Evolutionary conservation across 208 protist species (phyloP).

Genomic region (Phytomonas sp.): DNA sequence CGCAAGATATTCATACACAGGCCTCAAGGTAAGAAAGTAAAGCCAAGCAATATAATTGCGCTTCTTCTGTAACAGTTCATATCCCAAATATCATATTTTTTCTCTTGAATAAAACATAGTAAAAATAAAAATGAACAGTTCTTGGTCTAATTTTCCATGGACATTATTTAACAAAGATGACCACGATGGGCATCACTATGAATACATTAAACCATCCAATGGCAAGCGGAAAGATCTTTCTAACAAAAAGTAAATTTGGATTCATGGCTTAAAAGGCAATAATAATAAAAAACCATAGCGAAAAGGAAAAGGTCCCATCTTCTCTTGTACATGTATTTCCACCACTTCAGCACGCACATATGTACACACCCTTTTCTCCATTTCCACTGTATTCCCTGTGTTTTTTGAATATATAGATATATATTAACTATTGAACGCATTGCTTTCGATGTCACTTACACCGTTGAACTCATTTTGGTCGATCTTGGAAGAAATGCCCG

Average conservation of each 20-base stretch:
- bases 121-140: neutral
- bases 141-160: neutral
- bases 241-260: neutral
- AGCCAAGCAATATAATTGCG: neutral
- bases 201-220: neutral
- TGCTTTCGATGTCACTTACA: neutral
- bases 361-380: neutral
- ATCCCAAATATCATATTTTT: neutral
- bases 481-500: slow-evolving; percentile 11
- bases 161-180: neutral
- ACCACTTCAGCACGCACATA: slow-evolving; percentile 10
- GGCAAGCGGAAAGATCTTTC: neutral
- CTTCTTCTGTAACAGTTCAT: neutral
- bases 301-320: slow-evolving; percentile 3
- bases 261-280: slow-evolving; percentile 9
- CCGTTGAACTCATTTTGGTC: slow-evolving; percentile 14
- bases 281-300: neutral
- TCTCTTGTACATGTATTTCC: slow-evolving; percentile 1
- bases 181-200: neutral
- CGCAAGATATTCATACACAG: neutral
- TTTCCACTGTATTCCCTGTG: neutral
- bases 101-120: neutral
- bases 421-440: neutral
- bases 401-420: neutral
- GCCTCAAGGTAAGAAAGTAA: neutral